Conservation (phyloP, 495 filamentous ascomycete species). For the Rhypophila decipiens region DNA sequence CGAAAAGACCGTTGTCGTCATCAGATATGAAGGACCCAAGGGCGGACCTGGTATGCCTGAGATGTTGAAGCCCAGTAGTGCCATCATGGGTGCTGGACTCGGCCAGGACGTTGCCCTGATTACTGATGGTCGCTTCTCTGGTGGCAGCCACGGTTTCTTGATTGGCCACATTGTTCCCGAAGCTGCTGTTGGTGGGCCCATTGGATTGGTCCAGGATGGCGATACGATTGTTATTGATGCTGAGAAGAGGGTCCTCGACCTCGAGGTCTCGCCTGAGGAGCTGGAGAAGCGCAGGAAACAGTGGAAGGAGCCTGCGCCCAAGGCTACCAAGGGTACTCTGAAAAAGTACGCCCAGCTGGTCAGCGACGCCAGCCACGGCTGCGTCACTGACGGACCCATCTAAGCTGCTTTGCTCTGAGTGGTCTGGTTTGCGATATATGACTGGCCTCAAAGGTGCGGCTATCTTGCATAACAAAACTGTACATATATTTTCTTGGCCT, state of each 20-base stretch:
- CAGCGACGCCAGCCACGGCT: conserved; percentile 70
- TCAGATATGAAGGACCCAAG: conserved; percentile 88
- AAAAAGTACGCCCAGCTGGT: conserved; percentile 70
- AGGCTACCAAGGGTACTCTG: conserved; percentile 67
- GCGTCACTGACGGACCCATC: conserved; percentile 59
- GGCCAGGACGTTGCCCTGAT: conserved; percentile 76
- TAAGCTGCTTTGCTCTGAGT: neutral
- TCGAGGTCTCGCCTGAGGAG: conserved; percentile 55
- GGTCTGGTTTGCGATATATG: neutral
- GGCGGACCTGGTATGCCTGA: conserved; percentile 81
- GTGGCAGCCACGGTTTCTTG: conserved; percentile 72
- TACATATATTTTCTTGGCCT: neutral
- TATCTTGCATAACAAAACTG: too few species aligned
- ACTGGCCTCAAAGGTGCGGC: neutral
- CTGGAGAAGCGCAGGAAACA: conserved; percentile 56
- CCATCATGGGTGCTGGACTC: conserved; percentile 81
- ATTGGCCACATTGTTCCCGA: conserved; percentile 73
- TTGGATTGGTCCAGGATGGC: conserved; percentile 62
- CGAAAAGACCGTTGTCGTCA: conserved; percentile 95
- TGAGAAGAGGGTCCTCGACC: conserved; percentile 55
- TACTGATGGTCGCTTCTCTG: conserved; percentile 72
- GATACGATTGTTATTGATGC: conserved; percentile 68
- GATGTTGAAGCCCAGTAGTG: conserved; percentile 77
- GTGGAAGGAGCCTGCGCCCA: conserved; percentile 59
- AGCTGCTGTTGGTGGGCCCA: conserved; percentile 62